Base-by-base conservation (phyloP, 495 filamentous ascomycete genomes). In the Physcia stellaris region DNA sequence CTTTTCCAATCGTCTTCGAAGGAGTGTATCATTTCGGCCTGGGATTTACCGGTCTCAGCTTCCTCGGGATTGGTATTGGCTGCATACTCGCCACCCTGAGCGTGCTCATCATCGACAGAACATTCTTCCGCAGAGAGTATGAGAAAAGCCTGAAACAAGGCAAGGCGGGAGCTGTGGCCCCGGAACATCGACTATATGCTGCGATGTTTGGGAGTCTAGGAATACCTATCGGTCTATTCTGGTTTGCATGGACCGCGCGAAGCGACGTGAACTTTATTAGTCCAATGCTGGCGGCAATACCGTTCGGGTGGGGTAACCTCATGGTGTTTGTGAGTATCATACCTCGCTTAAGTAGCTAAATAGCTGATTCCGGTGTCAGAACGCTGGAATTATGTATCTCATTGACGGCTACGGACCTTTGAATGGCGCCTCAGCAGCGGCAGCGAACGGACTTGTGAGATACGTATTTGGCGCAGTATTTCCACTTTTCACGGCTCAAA, bases 281-380 rank as follows among this genome's bases (percentile, higher is more conserved):
- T 22, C 55, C 58, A 53, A 31, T 71, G 54, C 45, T 70, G 53
- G 65, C 75, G 3, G 67, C 73, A 4, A 55, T 79, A 18, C 62
- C 76, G 1, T 83, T 84, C 51, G 76, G 71, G 0, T 81, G 70
- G 67, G 79, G 77, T 2, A 80, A 77, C 48, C 46, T 81, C 4
- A 62, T 59, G 42, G 54, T 80, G 5, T 80, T 79, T 35, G 61
- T 68, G 41, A 50, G 51, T 40, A 38, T 15, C 2, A 11, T 22
- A 28, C 4, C 23, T 31, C 39, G n/a, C n/a, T n/a, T n/a, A n/a
- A n/a, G n/a, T n/a, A n/a, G n/a, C n/a, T n/a, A n/a, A n/a, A n/a
- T n/a, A n/a, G n/a, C n/a, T n/a, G n/a, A n/a, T n/a, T n/a, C n/a
- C n/a, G n/a, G n/a, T n/a, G n/a, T n/a, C n/a, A n/a, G n/a, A n/a